Conservation (phyloP, 176 grass and related monocot genomes). For the Aegilops umbellulata region DNA sequence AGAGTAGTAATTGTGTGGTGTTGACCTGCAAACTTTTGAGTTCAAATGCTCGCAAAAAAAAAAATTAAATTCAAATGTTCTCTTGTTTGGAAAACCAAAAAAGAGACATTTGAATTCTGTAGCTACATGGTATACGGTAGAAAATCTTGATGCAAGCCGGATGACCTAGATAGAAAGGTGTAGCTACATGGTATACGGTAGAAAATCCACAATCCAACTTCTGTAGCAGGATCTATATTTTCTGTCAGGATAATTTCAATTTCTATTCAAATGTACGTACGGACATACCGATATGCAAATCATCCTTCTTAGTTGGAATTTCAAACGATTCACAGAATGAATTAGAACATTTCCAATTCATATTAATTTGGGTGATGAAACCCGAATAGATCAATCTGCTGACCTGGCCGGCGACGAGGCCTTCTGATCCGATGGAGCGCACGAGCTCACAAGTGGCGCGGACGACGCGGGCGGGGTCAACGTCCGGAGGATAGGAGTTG, state of each 20-base stretch:
- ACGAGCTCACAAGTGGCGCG: constrained; percentile 63
- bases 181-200: no score
- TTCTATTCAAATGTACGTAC: background rate
- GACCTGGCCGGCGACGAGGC: constrained; percentile 72
- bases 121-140: no score
- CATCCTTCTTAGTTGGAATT: background rate
- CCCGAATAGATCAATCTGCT: constrained; percentile 12
- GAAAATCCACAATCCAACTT: no score
- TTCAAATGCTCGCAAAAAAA: no score
- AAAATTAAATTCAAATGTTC: no score
- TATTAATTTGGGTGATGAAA: background rate
- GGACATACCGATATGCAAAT: background rate
- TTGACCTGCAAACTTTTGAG: no score
- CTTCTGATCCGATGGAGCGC: constrained; percentile 58
- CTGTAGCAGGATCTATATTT: no score
- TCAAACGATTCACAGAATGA: constrained; percentile 3
- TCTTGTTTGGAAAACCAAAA: no score
- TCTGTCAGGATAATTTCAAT: background rate
- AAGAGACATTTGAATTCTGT: no score
- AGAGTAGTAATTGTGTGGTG: no score
- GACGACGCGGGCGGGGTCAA: constrained; percentile 53
- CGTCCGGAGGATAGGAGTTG: constrained; percentile 44
- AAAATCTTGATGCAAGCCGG: no score
- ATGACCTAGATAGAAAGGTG: no score
- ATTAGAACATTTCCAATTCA: constrained; percentile 15